These are phyloP conservation scores for Dalbergia cochinchinensis DNA, from an alignment of 306 rosid species.

Conservation along the genomic window DNA sequence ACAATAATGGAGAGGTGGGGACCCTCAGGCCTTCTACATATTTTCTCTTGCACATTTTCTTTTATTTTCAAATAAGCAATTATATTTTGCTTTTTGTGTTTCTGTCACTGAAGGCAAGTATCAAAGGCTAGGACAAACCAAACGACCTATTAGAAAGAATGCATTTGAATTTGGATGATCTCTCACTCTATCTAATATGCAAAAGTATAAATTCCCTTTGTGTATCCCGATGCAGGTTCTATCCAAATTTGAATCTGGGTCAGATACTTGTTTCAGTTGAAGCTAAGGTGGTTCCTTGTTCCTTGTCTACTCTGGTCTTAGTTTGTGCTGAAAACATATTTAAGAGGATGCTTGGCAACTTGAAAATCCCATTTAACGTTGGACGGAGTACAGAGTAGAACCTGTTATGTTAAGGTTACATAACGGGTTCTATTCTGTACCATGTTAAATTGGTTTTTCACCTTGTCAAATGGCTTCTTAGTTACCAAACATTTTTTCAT, in stretches of 20 bases:
- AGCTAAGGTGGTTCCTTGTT: constrained; percentile 65
- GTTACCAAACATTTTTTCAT: not conserved
- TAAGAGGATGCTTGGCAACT: not conserved
- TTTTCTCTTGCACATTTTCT: constrained; percentile 10
- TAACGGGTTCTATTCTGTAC: too few species aligned
- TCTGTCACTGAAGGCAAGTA: not conserved
- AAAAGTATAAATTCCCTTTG: constrained; percentile 28
- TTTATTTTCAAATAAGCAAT: constrained; percentile 18
- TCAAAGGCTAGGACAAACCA: constrained; percentile 20
- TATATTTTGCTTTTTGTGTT: constrained; percentile 29
- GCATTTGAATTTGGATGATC: constrained; percentile 24
- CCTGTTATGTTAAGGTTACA: not conserved
- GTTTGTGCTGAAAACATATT: constrained; percentile 26
- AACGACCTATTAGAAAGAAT: constrained; percentile 26
- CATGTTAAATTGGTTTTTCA: too few species aligned
- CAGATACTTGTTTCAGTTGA: constrained; percentile 66
- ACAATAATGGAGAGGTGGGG: constrained; percentile 75
- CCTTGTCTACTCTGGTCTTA: constrained; percentile 30
- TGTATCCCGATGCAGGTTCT: constrained; percentile 62
- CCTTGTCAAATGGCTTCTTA: too few species aligned
- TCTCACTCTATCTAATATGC: constrained; percentile 17
- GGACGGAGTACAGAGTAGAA: not conserved
- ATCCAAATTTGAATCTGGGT: constrained; percentile 75
- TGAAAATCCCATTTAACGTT: not conserved
- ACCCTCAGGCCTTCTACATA: constrained; percentile 24